Evolutionary conservation across 73 alveolate genomes (phyloP).

Genomic region (Loxodes magnus): DNA sequence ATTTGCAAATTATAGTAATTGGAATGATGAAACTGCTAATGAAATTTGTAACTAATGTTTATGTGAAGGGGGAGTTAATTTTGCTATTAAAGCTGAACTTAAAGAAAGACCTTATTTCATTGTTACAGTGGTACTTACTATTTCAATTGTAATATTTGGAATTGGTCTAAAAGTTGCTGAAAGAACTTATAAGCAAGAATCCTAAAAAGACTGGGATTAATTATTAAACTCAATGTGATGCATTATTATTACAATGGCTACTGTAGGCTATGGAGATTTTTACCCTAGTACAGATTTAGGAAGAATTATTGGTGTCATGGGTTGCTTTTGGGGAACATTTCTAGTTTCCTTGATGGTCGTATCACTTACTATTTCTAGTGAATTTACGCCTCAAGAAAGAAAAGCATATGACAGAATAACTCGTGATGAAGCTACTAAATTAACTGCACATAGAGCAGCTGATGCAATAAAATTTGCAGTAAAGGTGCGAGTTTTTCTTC

Average conservation of each 20-base stretch:
- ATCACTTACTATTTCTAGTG: slow-evolving; percentile 38
- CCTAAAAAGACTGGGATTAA: slow-evolving; percentile 27
- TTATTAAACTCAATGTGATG: slow-evolving; percentile 10
- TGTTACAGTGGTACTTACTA: slow-evolving; percentile 30
- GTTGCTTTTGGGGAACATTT: slow-evolving; percentile 33
- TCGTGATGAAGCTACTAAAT: slow-evolving; percentile 20
- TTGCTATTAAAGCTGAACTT: slow-evolving; percentile 65
- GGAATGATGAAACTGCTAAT: slow-evolving; percentile 66
- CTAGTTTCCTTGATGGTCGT: slow-evolving; percentile 58
- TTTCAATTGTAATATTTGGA: slow-evolving; percentile 36
- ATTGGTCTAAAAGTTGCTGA: slow-evolving; percentile 35
- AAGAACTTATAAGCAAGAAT: slow-evolving; percentile 24
- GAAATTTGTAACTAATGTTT: slow-evolving; percentile 66
- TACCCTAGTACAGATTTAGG: slow-evolving; percentile 14
- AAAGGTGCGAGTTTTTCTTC: slow-evolving; percentile 11
- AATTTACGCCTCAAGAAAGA: slow-evolving; percentile 34
- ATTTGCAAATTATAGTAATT: slow-evolving; percentile 66
- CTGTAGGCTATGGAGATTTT: slow-evolving; percentile 24
- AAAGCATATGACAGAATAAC: slow-evolving; percentile 43
- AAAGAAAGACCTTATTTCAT: slow-evolving; percentile 68
- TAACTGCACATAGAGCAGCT: slow-evolving; percentile 20
- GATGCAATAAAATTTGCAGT: slow-evolving; percentile 15
- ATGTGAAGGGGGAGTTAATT: slow-evolving; percentile 54
- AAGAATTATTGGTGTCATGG: slow-evolving; percentile 10
- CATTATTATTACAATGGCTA: slow-evolving; percentile 16